Evolutionary conservation across 2,329 filamentous ascomycete species (phyloP).

Genomic region (Mycosphaerella sp.): DNA sequence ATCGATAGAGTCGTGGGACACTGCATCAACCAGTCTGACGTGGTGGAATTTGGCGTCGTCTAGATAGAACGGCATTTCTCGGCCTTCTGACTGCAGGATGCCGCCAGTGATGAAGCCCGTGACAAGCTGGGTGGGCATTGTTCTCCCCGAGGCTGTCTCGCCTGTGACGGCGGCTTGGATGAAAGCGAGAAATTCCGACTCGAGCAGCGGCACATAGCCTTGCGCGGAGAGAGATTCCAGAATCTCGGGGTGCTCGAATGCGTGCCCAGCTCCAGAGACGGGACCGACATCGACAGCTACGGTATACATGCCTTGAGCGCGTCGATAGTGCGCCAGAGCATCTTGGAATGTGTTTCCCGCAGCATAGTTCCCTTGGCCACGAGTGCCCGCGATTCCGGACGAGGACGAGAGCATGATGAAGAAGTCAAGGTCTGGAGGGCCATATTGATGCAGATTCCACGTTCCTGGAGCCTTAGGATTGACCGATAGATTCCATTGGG

Average conservation of each 20-base stretch:
- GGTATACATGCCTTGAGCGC: slow-evolving; percentile 11
- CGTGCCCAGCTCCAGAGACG: slow-evolving; percentile 28
- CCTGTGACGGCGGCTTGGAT: slow-evolving; percentile 8
- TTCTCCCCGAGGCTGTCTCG: not conserved
- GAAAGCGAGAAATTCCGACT: not conserved
- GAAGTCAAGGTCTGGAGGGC: slow-evolving; percentile 23
- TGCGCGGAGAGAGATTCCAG: not conserved
- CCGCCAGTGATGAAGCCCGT: not conserved
- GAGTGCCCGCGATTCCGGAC: slow-evolving; percentile 18
- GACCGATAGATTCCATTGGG: slow-evolving; percentile 8
- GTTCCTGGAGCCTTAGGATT: slow-evolving; percentile 29
- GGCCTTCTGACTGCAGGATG: not conserved
- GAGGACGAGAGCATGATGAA: slow-evolving; percentile 27
- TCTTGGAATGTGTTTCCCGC: slow-evolving; percentile 20
- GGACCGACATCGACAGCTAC: slow-evolving; percentile 28
- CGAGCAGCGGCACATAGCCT: not conserved
- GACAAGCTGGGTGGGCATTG: not conserved
- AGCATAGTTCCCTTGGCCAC: slow-evolving; percentile 16
- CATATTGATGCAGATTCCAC: slow-evolving; percentile 24
- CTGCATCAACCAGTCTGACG: not conserved
- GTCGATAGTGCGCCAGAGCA: slow-evolving; percentile 13
- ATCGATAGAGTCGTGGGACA: not conserved
- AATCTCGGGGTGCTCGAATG: not conserved
- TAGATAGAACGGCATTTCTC: not conserved
- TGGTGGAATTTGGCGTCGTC: not conserved